phyloP scores from a whole-genome alignment of 2,329 filamentous ascomycete genomes.

The Sclerotinia borealis region DNA sequence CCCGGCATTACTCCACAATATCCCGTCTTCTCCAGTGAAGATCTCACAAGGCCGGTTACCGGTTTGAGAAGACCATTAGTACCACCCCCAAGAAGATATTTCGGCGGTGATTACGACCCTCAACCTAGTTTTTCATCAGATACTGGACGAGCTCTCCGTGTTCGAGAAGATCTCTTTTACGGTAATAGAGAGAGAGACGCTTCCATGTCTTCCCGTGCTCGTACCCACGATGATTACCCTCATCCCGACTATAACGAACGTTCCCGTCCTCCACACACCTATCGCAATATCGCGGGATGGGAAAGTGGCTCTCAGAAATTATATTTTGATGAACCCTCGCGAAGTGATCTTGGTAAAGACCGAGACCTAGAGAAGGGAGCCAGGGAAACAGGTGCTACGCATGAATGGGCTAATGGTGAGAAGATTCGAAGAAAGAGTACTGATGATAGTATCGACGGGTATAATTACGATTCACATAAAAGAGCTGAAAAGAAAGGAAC shows the following conservation, averaged over 20 bases:
- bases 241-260: slow-evolving; percentile 24
- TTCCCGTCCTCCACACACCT: slow-evolving; percentile 26
- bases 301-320: slow-evolving; percentile 16
- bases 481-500: slow-evolving; percentile 3
- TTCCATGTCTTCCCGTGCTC: not conserved
- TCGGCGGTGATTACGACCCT: slow-evolving; percentile 3
- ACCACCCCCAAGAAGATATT: slow-evolving; percentile 2
- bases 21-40: slow-evolving; percentile 9
- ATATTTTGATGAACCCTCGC: slow-evolving; percentile 23
- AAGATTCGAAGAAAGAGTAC: slow-evolving; percentile 10
- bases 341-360: slow-evolving; percentile 10
- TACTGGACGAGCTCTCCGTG: not conserved
- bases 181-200: not conserved
- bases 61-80: slow-evolving; percentile 5
- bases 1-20: not conserved
- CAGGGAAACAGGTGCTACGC: not conserved
- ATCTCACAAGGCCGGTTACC: not conserved
- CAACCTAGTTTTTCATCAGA: slow-evolving; percentile 6
- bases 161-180: slow-evolving; percentile 3
- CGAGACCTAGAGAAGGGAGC: slow-evolving; percentile 19
- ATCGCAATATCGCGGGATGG: slow-evolving; percentile 21
- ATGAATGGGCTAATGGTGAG: slow-evolving; percentile 7
- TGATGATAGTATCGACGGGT: slow-evolving; percentile 25
- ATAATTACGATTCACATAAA: slow-evolving; percentile 23
- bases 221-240: slow-evolving; percentile 4